These are phyloP conservation scores for Sutorius australiensis DNA, from an alignment of 768 basidiomycete genomes.

Conservation along the genomic window DNA sequence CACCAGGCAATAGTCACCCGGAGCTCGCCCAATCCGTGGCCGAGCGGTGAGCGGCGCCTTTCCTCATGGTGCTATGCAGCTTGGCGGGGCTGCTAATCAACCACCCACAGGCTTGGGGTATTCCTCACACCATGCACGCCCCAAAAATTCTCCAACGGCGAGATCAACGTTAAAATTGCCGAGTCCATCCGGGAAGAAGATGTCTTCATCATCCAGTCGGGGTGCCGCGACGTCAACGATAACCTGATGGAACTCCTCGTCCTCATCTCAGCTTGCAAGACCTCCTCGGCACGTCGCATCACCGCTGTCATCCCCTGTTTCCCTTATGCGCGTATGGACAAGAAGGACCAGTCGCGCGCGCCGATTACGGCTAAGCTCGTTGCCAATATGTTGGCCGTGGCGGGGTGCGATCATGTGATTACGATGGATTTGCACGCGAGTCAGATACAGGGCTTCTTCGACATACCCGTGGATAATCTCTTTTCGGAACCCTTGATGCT, in stretches of 20 bases:
- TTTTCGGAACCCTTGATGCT: conserved; percentile 96
- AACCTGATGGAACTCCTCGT: conserved; percentile 98
- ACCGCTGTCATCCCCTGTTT: conserved; percentile 98
- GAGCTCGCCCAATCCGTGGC: conserved; percentile 94
- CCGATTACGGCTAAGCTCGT: conserved; percentile 98
- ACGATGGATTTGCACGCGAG: conserved; percentile 99
- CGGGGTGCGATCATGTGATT: conserved; percentile 97
- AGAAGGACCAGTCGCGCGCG: conserved; percentile 93
- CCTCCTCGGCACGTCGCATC: conserved; percentile 90
- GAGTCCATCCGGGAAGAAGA: conserved; percentile 98
- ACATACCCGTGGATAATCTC: conserved; percentile 96
- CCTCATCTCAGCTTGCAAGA: conserved; percentile 97
- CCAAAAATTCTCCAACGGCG: conserved; percentile 91
- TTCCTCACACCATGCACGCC: conserved; percentile 82
- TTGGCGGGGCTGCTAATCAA: conserved; percentile 49
- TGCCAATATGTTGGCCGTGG: conserved; percentile 95
- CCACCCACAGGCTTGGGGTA: conserved; percentile 74
- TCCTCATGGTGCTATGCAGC: conserved; percentile 31
- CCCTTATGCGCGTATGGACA: conserved; percentile 95
- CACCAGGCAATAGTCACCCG: conserved; percentile 93
- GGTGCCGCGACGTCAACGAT: conserved; percentile 88
- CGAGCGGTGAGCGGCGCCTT: conserved; percentile 84
- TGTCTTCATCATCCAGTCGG: conserved; percentile 96
- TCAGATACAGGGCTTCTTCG: conserved; percentile 99
- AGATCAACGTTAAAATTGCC: conserved; percentile 90